These are phyloP conservation scores for Nemophila menziesii DNA, from an alignment of 257 asterid species.

Conservation along the genomic window DNA sequence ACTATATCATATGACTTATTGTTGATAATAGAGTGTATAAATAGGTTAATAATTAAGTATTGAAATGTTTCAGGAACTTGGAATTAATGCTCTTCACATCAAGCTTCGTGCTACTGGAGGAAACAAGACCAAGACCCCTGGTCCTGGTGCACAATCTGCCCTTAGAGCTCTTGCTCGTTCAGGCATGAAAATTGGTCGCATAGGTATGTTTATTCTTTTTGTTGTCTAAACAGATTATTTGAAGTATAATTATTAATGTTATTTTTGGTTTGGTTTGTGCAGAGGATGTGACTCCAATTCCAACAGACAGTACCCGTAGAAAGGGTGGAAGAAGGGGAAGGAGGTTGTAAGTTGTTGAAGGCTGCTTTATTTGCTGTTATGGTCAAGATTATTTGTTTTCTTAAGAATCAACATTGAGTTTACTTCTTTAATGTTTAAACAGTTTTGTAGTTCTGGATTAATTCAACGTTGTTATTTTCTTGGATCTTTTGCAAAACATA, in stretches of 20 bases:
- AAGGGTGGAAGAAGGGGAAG: conserved; percentile 97
- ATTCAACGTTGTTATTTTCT: neutral
- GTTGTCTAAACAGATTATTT: neutral
- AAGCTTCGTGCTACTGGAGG: conserved; percentile 94
- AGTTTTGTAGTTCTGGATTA: neutral
- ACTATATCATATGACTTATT: neutral
- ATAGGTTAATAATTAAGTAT: neutral
- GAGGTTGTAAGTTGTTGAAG: conserved; percentile 36
- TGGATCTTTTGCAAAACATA: neutral
- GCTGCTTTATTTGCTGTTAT: neutral
- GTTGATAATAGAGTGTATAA: neutral
- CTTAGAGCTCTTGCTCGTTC: conserved; percentile 92
- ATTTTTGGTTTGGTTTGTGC: conserved; percentile 7
- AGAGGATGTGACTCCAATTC: conserved; percentile 94
- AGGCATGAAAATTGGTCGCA: conserved; percentile 93
- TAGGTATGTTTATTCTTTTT: conserved; percentile 31
- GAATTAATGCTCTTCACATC: conserved; percentile 75
- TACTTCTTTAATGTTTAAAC: neutral
- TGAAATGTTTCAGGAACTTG: conserved; percentile 50
- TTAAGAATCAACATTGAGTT: neutral
- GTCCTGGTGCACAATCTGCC: conserved; percentile 93
- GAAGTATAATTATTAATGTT: too few relatives aligned
- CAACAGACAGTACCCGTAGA: conserved; percentile 84
- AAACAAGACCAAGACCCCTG: conserved; percentile 88
- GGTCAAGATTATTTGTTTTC: neutral